Conservation (phyloP, 257 asterid genomes). For the Nicotiana knightiana region DNA sequence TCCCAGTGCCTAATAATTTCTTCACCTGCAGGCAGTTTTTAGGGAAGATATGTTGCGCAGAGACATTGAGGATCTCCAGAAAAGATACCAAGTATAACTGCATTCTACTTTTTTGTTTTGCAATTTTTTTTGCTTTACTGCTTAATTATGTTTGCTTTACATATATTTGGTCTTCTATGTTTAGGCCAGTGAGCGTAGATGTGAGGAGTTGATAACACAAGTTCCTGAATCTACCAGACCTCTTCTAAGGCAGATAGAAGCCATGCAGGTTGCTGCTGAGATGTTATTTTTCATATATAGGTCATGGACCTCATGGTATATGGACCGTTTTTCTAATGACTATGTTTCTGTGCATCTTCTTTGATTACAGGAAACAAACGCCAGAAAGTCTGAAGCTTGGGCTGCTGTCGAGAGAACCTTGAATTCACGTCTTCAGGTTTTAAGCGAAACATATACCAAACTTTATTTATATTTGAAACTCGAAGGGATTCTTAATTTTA, state of each 20-base stretch:
- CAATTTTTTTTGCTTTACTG: background rate
- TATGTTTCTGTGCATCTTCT: slow-evolving; percentile 10
- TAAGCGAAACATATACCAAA: slow-evolving; percentile 5
- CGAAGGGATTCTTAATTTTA: slow-evolving; percentile 11
- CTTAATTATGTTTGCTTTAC: slow-evolving; percentile 5
- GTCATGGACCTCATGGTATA: background rate
- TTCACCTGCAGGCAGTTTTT: slow-evolving; percentile 65
- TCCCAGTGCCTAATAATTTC: background rate
- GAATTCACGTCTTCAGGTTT: slow-evolving; percentile 93
- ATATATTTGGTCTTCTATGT: slow-evolving; percentile 6
- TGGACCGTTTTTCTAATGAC: background rate
- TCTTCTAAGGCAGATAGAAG: slow-evolving; percentile 97
- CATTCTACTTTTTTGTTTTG: background rate
- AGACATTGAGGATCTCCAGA: slow-evolving; percentile 96
- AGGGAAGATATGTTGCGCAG: slow-evolving; percentile 93
- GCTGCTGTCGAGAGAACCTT: slow-evolving; percentile 94
- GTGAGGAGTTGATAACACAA: slow-evolving; percentile 94
- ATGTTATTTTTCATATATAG: slow-evolving; percentile 5
- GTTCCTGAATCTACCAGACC: slow-evolving; percentile 99
- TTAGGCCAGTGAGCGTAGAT: slow-evolving; percentile 95
- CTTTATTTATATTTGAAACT: slow-evolving; percentile 4
- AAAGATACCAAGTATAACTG: slow-evolving; percentile 68
- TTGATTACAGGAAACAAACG: slow-evolving; percentile 73
- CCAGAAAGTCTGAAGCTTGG: slow-evolving; percentile 96
- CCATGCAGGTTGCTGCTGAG: slow-evolving; percentile 71